Base-by-base conservation (phyloP, 305 asterid species). In the Fraxinus floribunda region DNA sequence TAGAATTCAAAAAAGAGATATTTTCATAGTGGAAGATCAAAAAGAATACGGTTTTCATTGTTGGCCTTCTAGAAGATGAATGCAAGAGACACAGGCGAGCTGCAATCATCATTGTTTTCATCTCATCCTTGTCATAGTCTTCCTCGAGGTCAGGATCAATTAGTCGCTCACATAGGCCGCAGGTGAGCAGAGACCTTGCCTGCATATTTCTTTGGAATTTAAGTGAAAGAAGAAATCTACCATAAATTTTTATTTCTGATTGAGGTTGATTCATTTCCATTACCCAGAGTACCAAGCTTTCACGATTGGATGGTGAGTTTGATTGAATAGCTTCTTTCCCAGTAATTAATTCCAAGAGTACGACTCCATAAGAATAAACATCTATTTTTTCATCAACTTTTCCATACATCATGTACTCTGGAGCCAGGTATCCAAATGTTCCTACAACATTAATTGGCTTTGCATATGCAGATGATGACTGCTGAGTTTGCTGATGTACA, bases 311-410 rank as follows among this genome's bases (percentile, higher is more conserved):
- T 34, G 76, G 55, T 68, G 88, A 75, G 83, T 85, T 84, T 55
- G 89, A 76, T 75, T 84, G 87, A 74, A 86, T 79, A 3, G 93
- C 98, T 83, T 88, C 92, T 88, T 88, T 92, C 79, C 98, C 98
- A 0, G 97, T 93, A 80, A 94, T 94, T 71, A 94, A 85, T 87
- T 94, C 98, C 86, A 94, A 79, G 52, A 94, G 90, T 80, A 93
- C 91, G 71, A 92, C 95, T 62, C 98, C 98, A 73, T 86, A 94
- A n/a, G 98, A 92, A 82, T 92, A 94, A 78, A 93, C 97, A 82
- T 94, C 98, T 77, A 89, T 86, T 90, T 93, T 94, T 88, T 92
- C 97, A 81, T 94, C 97, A 83, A 94, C 92, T 89, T 91, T 92
- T 30, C 97, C 98, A 75, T 89, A 92, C 97, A 89, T 91, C 87